phyloP scores from a whole-genome alignment of 768 basidiomycete genomes.

The Rhodosporidiobolus sp. region DNA sequence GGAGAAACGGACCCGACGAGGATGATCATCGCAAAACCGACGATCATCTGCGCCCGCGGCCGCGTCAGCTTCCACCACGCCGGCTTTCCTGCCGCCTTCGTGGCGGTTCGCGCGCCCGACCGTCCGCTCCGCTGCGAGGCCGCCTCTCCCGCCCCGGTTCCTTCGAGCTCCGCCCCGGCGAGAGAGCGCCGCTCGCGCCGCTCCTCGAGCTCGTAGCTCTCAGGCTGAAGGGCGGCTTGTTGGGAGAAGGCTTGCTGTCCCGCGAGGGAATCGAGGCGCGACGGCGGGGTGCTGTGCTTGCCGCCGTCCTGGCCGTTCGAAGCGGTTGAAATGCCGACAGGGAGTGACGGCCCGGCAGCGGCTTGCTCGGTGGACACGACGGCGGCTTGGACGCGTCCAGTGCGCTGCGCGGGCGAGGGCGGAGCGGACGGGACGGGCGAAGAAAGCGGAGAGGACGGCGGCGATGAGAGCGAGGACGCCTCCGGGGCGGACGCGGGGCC shows the following conservation, averaged over 20 bases:
- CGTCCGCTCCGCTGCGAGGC: background rate
- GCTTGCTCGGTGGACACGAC: background rate
- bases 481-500: background rate
- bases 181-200: constrained; percentile 1
- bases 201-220: constrained; percentile 27
- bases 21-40: constrained; percentile 23
- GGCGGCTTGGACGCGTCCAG: constrained; percentile 2
- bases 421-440: constrained; percentile 23
- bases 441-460: background rate
- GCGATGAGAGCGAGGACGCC: background rate
- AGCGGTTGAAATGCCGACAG: too few species aligned
- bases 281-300: background rate
- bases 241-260: background rate
- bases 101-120: background rate
- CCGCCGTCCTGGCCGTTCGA: too few species aligned
- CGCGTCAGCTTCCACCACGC: background rate
- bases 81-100: background rate
- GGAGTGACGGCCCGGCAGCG: too few species aligned
- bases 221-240: background rate
- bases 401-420: background rate
- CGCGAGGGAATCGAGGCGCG: too few species aligned
- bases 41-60: constrained; percentile 15
- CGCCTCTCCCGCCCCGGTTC: background rate
- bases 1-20: constrained; percentile 6
- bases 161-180: background rate